phyloP scores from a whole-genome alignment of 2,329 filamentous ascomycete species.

The Fusarium verticillioides region DNA sequence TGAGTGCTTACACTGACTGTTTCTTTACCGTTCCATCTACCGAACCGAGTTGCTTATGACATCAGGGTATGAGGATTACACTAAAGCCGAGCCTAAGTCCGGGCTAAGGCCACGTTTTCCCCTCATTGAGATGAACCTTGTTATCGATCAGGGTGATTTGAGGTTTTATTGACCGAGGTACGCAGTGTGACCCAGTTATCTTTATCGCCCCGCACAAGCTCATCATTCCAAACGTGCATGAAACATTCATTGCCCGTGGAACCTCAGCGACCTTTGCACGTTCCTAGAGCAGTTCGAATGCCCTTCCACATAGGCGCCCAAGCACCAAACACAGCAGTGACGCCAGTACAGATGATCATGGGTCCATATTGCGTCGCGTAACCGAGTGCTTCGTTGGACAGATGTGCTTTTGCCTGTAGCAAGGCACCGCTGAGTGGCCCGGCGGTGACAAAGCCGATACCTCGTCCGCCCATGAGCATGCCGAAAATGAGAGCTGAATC shows the following conservation, averaged over 20 bases:
- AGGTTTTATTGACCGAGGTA: neutral
- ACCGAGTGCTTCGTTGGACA: conserved; percentile 42
- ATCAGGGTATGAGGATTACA: neutral
- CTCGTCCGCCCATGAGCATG: conserved; percentile 47
- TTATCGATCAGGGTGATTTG: neutral
- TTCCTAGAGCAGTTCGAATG: neutral
- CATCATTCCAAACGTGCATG: neutral
- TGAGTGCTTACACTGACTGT: neutral
- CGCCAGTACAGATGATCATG: conserved; percentile 48
- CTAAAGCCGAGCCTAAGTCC: conserved; percentile 28
- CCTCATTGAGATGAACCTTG: neutral
- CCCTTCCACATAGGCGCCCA: conserved; percentile 53
- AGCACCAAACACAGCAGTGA: conserved; percentile 47
- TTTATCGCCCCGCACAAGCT: neutral
- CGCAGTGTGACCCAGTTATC: neutral
- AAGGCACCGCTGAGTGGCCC: conserved; percentile 46
- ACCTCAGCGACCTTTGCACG: conserved; percentile 59
- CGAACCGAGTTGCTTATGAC: neutral
- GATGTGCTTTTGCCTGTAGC: conserved; percentile 34
- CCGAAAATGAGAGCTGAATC: conserved; percentile 47
- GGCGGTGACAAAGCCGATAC: conserved; percentile 44
- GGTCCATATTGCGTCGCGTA: conserved; percentile 48
- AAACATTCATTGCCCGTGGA: neutral
- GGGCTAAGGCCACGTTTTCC: conserved; percentile 1
- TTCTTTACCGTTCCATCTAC: neutral